Evolutionary conservation across 164 flowering plant genomes (phyloP).

Genomic region (Magnolia kwangsiensis): DNA sequence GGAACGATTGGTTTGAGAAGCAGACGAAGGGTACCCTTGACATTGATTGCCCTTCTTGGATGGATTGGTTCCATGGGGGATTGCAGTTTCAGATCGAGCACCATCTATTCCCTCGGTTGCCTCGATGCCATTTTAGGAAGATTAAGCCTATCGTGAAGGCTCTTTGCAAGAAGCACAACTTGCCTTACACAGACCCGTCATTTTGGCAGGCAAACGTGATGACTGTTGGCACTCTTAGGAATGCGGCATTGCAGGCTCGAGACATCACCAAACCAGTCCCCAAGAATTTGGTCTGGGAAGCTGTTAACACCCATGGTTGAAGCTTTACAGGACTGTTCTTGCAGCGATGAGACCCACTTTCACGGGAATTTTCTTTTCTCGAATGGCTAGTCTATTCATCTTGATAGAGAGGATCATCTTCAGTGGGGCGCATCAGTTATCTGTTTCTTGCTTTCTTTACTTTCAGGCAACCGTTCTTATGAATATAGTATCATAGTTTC

Average conservation of each 20-base stretch:
- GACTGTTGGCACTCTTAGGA: conserved; percentile 46
- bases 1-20: conserved; percentile 60
- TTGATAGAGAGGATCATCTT: not conserved
- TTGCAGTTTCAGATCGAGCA: conserved; percentile 70
- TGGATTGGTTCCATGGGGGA: conserved; percentile 77
- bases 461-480: not conserved
- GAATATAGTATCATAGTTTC: not conserved
- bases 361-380: not conserved
- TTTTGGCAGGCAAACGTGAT: conserved; percentile 50
- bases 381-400: not conserved
- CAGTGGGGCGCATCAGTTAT: no score
- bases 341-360: not conserved
- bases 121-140: conserved; percentile 55
- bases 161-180: conserved; percentile 63
- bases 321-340: not conserved
- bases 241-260: conserved; percentile 63
- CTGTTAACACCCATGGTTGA: conserved; percentile 66
- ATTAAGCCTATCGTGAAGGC: conserved; percentile 48
- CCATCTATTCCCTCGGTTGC: conserved; percentile 66
- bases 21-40: conserved; percentile 57
- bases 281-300: conserved; percentile 66
- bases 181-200: conserved; percentile 49
- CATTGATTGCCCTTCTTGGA: conserved; percentile 45
- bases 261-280: conserved; percentile 37
- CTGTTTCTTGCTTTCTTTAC: no score